Base-by-base conservation (phyloP, 169 alveolate genomes). In the Plasmodium gallinaceum region DNA sequence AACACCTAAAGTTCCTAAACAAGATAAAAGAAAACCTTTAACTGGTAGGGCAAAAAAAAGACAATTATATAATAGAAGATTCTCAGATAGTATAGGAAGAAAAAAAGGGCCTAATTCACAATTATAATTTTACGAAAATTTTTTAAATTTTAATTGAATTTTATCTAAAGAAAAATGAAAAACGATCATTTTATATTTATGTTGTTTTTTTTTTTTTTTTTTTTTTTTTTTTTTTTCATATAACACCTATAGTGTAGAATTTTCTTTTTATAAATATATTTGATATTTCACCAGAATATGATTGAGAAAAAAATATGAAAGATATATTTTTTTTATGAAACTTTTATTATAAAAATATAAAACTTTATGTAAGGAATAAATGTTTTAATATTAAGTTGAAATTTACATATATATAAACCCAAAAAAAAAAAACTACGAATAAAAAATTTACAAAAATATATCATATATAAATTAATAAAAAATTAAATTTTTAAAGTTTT, bases 11-110 rank as follows among this genome's bases (percentile, higher is more conserved):
- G 99, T 97, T 54, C 99, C 98, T 60, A 98, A 98, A 93, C 96
- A 95, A 93, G 99, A 97, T 94, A 98, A 98, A 96, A 96, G 95
- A 97, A 98, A 97, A 96, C 95, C 96, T 45, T 95, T 95, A 65
- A 97, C 99, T 18, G 99, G 99, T 74, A 97, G 99, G 87, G 99
- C 99, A 22, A 98, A 97, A 97, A 98, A 98, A 97, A 97, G 99
- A 92, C 98, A 95, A 90, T 98, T 96, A 92, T 98, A 97, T 96
- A 97, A 97, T 96, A 96, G 98, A 91, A 97, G 99, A 93, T 98
- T 97, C 95, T 96, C 97, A 58, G 97, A 96, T 88, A 94, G 93
- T 70, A 97, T 94, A 18, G 94, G 95, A 37, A 93, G 95, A n/a
- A 93, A 94, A 86, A 90, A 94, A 68, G 98, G 98, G n/a, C 97